Evolutionary conservation across 2,329 filamentous ascomycete species (phyloP).

Genomic region (Pezicula radicicola): DNA sequence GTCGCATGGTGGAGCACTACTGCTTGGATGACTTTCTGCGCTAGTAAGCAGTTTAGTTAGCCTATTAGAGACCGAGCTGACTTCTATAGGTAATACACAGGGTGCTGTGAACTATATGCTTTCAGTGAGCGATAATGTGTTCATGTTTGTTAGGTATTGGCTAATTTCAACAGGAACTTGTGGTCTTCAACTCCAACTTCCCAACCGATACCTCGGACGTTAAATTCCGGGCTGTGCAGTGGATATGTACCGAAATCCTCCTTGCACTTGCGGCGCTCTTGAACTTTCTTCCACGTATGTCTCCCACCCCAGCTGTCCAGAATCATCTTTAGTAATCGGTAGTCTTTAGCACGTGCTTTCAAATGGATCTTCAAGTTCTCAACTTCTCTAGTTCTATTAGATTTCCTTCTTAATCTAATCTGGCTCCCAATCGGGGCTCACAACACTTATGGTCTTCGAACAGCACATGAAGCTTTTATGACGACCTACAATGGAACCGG

Average conservation of each 20-base stretch:
- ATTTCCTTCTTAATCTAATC: constrained; percentile 57
- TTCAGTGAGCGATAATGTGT: constrained; percentile 33
- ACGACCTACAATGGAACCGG: constrained; percentile 57
- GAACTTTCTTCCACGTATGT: constrained; percentile 46
- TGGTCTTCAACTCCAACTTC: constrained; percentile 53
- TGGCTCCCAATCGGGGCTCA: constrained; percentile 57
- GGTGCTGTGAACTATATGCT: constrained; percentile 50
- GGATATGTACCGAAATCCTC: constrained; percentile 53
- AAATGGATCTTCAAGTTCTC: constrained; percentile 39
- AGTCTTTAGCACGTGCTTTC: constrained; percentile 30
- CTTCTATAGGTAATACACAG: constrained; percentile 42
- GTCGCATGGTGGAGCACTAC: constrained; percentile 64
- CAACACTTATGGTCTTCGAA: constrained; percentile 55
- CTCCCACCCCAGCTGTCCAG: background rate
- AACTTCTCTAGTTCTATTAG: constrained; percentile 47
- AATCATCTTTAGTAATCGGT: background rate
- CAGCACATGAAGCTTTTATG: constrained; percentile 56
- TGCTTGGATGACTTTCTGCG: constrained; percentile 58
- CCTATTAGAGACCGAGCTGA: background rate
- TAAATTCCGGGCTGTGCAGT: constrained; percentile 58
- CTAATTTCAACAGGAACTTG: constrained; percentile 42
- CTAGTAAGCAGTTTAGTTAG: constrained; percentile 32
- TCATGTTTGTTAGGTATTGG: background rate
- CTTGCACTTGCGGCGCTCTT: constrained; percentile 46
- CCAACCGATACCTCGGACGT: constrained; percentile 48